Percentiles rank a stretch among this genome's conserved stretches.
Conservation (phyloP, 345 rosid genomes). For the Excoecaria agallocha region DNA sequence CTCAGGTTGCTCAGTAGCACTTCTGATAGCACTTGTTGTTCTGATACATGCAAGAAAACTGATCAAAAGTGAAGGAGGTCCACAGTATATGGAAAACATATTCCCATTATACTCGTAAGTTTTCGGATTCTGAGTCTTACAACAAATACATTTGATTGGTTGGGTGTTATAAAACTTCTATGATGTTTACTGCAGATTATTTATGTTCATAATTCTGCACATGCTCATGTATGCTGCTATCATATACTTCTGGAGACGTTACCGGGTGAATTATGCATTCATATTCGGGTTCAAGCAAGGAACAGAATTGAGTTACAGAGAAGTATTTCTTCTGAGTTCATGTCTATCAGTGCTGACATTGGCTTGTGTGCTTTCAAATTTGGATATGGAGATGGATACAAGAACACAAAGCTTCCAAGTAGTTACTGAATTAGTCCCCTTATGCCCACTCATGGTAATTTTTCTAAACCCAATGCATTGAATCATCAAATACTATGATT, state of each 20-base stretch:
- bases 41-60: constrained; percentile 52
- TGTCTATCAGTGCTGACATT: constrained; percentile 57
- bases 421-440: constrained; percentile 65
- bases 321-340: constrained; percentile 53
- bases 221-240: constrained; percentile 58
- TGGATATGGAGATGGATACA: constrained; percentile 86
- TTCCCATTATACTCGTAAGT: constrained; percentile 74
- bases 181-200: constrained; percentile 45
- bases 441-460: constrained; percentile 53
- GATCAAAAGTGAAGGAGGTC: constrained; percentile 41
- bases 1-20: constrained; percentile 63
- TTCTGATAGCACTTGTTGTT: constrained; percentile 46
- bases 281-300: constrained; percentile 79
- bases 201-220: constrained; percentile 63
- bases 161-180: background rate
- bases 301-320: constrained; percentile 61
- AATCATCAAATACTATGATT: background rate
- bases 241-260: constrained; percentile 66
- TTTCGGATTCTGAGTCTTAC: background rate
- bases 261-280: constrained; percentile 61
- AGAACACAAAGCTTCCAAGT: constrained; percentile 52
- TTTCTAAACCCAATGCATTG: background rate
- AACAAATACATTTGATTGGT: background rate
- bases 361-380: constrained; percentile 52
- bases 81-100: constrained; percentile 63